A percentile compares a stretch with the other conserved stretches of the same genome.
These are phyloP conservation scores for Colletotrichum eremochloae DNA, from an alignment of 2,329 filamentous ascomycete genomes.

Conservation along the genomic window DNA sequence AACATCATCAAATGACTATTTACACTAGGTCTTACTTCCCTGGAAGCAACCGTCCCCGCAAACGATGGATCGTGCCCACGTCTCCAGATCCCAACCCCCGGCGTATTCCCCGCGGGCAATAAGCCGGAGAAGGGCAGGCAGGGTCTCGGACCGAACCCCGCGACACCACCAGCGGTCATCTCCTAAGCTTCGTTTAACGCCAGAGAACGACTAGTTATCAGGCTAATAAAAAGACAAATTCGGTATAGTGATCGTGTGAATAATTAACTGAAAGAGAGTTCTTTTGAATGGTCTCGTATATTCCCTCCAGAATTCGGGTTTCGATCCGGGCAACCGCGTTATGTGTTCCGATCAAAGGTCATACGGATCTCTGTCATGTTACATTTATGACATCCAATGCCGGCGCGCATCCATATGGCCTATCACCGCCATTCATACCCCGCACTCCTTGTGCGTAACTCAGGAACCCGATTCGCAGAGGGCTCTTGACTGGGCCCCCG, in stretches of 20 bases:
- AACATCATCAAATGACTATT: neutral
- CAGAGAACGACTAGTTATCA: neutral
- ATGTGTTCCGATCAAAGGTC: neutral
- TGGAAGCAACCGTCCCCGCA: neutral
- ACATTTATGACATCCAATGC: neutral
- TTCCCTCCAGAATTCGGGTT: too few relatives aligned
- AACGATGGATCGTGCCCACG: constrained; percentile 10
- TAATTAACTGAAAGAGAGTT: neutral
- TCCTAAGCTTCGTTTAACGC: neutral
- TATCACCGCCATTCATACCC: constrained; percentile 12
- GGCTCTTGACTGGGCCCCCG: neutral
- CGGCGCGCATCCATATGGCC: neutral
- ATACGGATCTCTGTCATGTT: neutral
- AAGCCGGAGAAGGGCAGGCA: constrained; percentile 22
- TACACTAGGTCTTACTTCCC: neutral
- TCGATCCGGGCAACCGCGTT: too few relatives aligned
- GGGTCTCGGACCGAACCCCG: constrained; percentile 30
- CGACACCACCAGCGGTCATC: neutral
- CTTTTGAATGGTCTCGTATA: too few relatives aligned
- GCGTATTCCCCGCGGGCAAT: constrained; percentile 31
- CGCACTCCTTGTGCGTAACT: constrained; percentile 9
- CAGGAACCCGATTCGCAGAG: neutral
- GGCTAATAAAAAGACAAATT: neutral
- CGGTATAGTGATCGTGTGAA: neutral
- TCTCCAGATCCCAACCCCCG: constrained; percentile 15